Percentiles rank a stretch among this genome's conserved stretches.
phyloP scores from a whole-genome alignment of 23 red algal species.

The Chondrus crispus region DNA sequence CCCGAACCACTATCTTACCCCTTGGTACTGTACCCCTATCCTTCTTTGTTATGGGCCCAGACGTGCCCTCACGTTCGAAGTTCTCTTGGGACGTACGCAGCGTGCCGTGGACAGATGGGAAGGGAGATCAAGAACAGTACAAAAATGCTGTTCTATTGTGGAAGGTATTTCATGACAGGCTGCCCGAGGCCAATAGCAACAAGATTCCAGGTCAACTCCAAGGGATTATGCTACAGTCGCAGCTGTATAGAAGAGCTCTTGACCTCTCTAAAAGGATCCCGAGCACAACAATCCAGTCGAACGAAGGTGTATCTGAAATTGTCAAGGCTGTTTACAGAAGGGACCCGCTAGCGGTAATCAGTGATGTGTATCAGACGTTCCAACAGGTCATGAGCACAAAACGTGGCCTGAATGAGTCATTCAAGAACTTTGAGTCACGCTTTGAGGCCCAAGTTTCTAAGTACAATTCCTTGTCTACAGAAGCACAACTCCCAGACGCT shows the following conservation, averaged over 20 bases:
- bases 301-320: not conserved
- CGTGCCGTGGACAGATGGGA: slow-evolving; percentile 16
- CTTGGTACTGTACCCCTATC: too few species aligned
- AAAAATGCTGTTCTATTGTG: not conserved
- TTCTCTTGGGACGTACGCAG: not conserved
- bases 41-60: slow-evolving; percentile 31
- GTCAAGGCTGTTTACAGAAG: not conserved
- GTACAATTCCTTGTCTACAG: not conserved
- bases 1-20: too few species aligned
- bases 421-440: not conserved
- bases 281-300: not conserved
- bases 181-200: slow-evolving; percentile 12
- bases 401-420: not conserved
- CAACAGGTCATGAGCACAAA: not conserved
- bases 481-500: not conserved
- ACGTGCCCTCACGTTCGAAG: not conserved
- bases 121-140: not conserved
- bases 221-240: slow-evolving; percentile 19
- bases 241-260: not conserved
- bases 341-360: not conserved
- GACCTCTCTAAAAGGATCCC: not conserved
- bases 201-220: not conserved
- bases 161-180: not conserved
- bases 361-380: not conserved
- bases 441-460: not conserved